Base-by-base conservation (phyloP, 345 rosid species). In the Gossypium australe region DNA sequence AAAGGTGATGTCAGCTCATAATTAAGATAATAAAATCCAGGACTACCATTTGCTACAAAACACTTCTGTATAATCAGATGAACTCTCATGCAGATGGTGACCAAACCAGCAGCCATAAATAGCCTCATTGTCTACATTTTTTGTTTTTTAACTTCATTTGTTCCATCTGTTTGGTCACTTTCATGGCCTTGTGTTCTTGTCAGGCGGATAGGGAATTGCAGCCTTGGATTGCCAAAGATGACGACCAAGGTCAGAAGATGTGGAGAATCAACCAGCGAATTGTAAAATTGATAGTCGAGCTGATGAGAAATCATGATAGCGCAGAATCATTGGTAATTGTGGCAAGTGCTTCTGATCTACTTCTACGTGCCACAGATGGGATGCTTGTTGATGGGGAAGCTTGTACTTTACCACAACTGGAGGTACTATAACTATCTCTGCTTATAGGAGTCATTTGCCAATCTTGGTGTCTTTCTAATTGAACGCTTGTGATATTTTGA, bases 301-400 rank as follows among this genome's bases (percentile, higher is more conserved):
- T 94, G 22, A 92, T 94, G 97, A 90, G 98, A 75, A 90, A 90
- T 73, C 97, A 94, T 57, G 94, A 92, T 45, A 87, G 86, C 53
- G 90, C 94, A 3, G 98, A 94, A 81, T 88, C 97, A 9, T 78
- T 94, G 71, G 88, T 94, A 76, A 94, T 94, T 78, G 80, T 94
- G 38, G 94, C 98, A 41, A 92, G 94, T 68, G 94, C 98, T 4
- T 94, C 97, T 9, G 98, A 94, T 82, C 89, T 94, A 51, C 98
- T 94, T 79, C 85, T 94, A 38, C 94, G 97, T 3, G 97, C 98
- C 22, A 94, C 98, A 70, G 98, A 94, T 73, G 98, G 98, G 48
- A 86, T 94, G 91, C 98, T 94, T 69, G 93, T 94, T 48, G 97
- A 94, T 74, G 98, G 98, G 56, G 98, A 94, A 86, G 98, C 97